Percentiles rank a stretch among this genome's conserved stretches.
Conservation (phyloP, 441 rosid species). For the Gossypium lobatum region DNA sequence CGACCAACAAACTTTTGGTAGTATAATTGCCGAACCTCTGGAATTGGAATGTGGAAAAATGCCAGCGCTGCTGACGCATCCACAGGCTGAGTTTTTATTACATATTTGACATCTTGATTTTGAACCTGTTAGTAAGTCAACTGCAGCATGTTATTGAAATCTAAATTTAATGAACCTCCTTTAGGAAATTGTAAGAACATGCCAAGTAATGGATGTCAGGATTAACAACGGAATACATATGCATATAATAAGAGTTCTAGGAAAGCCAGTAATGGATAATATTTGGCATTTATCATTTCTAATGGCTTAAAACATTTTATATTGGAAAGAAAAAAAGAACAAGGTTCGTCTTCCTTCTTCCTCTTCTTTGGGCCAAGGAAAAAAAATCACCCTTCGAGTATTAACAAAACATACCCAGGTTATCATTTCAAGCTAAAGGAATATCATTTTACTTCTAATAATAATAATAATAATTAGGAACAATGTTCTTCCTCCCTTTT, state of each 20-base stretch:
- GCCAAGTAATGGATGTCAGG: background rate
- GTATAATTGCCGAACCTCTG: constrained; percentile 58
- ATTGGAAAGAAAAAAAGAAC: background rate
- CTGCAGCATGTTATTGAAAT: constrained; percentile 41
- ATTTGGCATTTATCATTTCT: background rate
- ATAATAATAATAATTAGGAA: too few relatives aligned
- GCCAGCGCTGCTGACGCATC: constrained; percentile 42
- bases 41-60: constrained; percentile 85
- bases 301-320: background rate
- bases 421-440: too few relatives aligned
- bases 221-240: background rate
- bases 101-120: constrained; percentile 22
- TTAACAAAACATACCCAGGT: too few relatives aligned
- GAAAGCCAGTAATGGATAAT: background rate
- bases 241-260: background rate
- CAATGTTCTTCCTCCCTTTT: too few relatives aligned
- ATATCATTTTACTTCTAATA: too few relatives aligned
- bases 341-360: too few relatives aligned
- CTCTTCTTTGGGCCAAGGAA: too few relatives aligned
- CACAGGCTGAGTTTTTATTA: constrained; percentile 6
- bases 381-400: too few relatives aligned
- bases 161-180: constrained; percentile 28
- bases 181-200: constrained; percentile 14
- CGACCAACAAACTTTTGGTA: constrained; percentile 50
- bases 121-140: constrained; percentile 43